Evolutionary conservation across 2,329 filamentous ascomycete genomes (phyloP), one percentile per base, ranked within the genome.

Genomic region (Exophiala spinifera): DNA sequence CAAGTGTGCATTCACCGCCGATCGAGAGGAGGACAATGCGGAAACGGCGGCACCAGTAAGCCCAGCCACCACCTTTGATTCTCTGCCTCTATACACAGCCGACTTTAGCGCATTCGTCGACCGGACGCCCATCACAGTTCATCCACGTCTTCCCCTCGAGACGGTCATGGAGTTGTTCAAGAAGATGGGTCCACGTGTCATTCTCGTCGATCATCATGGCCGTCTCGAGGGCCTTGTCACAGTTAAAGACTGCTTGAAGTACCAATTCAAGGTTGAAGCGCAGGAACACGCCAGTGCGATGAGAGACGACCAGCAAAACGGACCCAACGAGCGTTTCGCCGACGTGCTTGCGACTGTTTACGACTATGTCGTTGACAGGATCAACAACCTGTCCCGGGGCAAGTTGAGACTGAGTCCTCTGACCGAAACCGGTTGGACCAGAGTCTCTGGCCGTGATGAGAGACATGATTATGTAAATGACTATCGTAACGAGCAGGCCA

Each of bases 81-180:
- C 75, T 53, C 82, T 81, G 51, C 75, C 80, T 31, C 77, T 82
- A 2, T 77, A 79, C 5, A 78, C 70, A 14, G 73, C 96, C 31
- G 89, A 97, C 67, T 89, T 99, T 63, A 87, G 85, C 64, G 85
- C 88, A 45, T 97, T 92, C 67, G 86, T 96, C 49, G 92, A 99
- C 68, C 80, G 86, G 7, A 95, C 91, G 0, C 94, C 94, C 0
- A 83, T 99, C 1, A 88, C 91, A 0, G 91, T 91, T 1, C 94
- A 99, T 67, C 94, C 94, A 0, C 85, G 90, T 1, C 82, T 97
- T 1, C 88, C 92, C 0, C 83, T 99, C 0, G 94, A 99, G 72
- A 99, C 94, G 0, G 92, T 95, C 28, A 96, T 99, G 91, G 94
- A 99, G 67, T 79, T 99, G 10, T 99, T 99, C 77, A 92, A 92